Conservation (phyloP, 2,329 filamentous ascomycete species). For the Hirsutella minnesotensis region DNA sequence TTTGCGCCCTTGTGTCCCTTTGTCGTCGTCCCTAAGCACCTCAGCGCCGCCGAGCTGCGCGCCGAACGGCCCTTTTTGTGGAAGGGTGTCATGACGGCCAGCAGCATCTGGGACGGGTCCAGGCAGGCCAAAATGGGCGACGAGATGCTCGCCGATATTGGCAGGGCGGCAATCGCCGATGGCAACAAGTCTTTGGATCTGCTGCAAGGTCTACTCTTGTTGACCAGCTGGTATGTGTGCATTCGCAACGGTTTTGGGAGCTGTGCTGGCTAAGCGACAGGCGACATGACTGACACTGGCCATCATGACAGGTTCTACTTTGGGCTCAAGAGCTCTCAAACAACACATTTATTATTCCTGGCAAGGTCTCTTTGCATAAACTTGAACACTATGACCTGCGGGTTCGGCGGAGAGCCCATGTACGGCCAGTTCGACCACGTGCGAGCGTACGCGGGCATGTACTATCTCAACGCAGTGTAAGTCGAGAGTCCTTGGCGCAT, state of each 20-base stretch:
- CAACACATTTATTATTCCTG: constrained; percentile 37
- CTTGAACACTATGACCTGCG: constrained; percentile 20
- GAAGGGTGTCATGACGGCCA: constrained; percentile 36
- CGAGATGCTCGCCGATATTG: constrained; percentile 30
- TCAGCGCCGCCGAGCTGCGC: constrained; percentile 24
- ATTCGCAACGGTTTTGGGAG: no score
- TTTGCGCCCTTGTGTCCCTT: constrained; percentile 31
- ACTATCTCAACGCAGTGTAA: constrained; percentile 37
- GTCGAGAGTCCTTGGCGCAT: constrained; percentile 7
- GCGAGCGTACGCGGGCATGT: constrained; percentile 35
- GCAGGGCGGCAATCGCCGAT: constrained; percentile 25
- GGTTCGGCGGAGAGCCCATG: constrained; percentile 10
- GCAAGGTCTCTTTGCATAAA: constrained; percentile 32
- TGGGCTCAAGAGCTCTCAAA: constrained; percentile 35
- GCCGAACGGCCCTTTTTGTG: constrained; percentile 31
- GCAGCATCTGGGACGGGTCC: constrained; percentile 27
- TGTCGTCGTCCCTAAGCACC: constrained; percentile 24
- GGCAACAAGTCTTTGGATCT: constrained; percentile 33
- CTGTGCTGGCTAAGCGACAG: no score
- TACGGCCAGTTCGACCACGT: constrained; percentile 28
- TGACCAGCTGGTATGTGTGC: constrained; percentile 31
- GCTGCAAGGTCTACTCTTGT: constrained; percentile 32
- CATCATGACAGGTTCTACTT: constrained; percentile 28
- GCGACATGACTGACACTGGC: neutral
- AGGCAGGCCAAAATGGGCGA: constrained; percentile 31